Base-by-base conservation (phyloP, 164 flowering plant species). In the Vitis cinerea region DNA sequence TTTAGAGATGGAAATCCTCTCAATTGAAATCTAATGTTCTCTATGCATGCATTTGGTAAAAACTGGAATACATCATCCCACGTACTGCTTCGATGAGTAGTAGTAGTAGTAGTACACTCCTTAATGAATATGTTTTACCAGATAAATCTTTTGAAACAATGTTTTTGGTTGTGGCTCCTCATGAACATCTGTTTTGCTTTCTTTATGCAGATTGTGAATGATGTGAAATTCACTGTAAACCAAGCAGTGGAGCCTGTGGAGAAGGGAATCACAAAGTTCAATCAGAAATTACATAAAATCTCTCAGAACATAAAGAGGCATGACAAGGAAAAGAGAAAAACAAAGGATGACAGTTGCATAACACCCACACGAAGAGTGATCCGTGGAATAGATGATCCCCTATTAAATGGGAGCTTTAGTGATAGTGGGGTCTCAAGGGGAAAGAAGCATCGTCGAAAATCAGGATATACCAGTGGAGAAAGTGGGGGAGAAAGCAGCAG, bases 301-400 rank as follows among this genome's bases (percentile, higher is more conserved):
- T 90, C 97, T 6, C 82, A 90, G 70, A 92, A 92, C 76, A 91
- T 92, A 50, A 95, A 87, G 81, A 86, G 73, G 67, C 86, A 85
- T 59, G 91, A 92, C 67, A 90, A 90, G 72, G 93, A 81, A 9
- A 83, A 69, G 79, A 81, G 83, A 69, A 88, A 73, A 79, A 85
- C 83, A 13, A 90, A 84, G 81, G 98, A 95, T 73, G 97, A 93
- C 72, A 88, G 97, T 65, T 84, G 79, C 78, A 71, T 90, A 13
- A 65, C 90, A 1, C 82, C 92, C 10, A 50, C 85, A 48, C 74
- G 75, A 59, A 86, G 81, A 72, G 82, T 87, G 54, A 93, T 96
- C 61, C 90, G 92, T 27, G 98, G 99, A 44, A 96, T 96, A 9
- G 99, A 96, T 71, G 99, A 96, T 69, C 99, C 99, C 8, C 88